phyloP scores from a whole-genome alignment of 2,329 filamentous ascomycete species.

The Claviceps paspali region DNA sequence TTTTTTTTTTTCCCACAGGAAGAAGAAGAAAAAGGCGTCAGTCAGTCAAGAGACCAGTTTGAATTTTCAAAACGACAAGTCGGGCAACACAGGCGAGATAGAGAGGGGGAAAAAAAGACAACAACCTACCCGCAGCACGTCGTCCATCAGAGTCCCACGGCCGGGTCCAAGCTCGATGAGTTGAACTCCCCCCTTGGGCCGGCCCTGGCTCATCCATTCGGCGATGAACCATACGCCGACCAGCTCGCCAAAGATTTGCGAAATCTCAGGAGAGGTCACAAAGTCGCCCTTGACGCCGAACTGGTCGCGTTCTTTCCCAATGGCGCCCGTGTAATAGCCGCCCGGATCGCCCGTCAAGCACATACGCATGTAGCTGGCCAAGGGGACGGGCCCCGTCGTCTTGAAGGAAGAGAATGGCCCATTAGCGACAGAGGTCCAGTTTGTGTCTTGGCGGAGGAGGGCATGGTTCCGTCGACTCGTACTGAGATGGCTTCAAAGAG shows the following conservation, averaged over 20 bases:
- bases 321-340: slow-evolving; percentile 80
- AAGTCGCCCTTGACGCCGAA: slow-evolving; percentile 94
- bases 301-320: slow-evolving; percentile 57
- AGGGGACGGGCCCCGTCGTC: slow-evolving; percentile 74
- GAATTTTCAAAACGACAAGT: too few species aligned
- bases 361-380: slow-evolving; percentile 97
- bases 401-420: slow-evolving; percentile 7
- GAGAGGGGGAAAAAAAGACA: slow-evolving; percentile 3
- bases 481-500: slow-evolving; percentile 79
- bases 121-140: slow-evolving; percentile 64
- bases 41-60: too few species aligned
- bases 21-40: too few species aligned
- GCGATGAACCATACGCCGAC: slow-evolving; percentile 89
- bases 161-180: slow-evolving; percentile 91
- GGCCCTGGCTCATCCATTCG: slow-evolving; percentile 90
- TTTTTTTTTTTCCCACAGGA: too few species aligned
- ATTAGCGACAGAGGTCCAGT: too few species aligned
- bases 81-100: too few species aligned
- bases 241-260: slow-evolving; percentile 89
- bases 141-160: slow-evolving; percentile 90
- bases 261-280: slow-evolving; percentile 93
- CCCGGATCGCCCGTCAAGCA: slow-evolving; percentile 81
- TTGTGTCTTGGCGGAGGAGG: too few species aligned
- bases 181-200: slow-evolving; percentile 57
- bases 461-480: slow-evolving; percentile 16